Base-by-base conservation (phyloP, 2,329 filamentous ascomycete species). In the Aureobasidium sp. region DNA sequence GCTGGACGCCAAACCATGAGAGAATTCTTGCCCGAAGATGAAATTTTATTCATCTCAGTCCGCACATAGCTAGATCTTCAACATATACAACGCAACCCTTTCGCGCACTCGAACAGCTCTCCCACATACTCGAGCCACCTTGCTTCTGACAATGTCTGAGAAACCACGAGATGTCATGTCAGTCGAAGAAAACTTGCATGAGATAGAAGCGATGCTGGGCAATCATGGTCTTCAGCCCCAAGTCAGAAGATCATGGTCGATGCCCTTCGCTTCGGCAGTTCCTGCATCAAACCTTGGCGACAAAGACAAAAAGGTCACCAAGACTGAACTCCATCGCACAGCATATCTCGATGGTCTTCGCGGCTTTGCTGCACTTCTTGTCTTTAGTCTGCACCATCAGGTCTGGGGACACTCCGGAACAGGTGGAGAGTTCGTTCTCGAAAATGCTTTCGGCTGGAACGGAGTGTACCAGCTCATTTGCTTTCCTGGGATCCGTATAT, bases 271-370 rank as follows among this genome's bases (percentile, higher is more conserved):
- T 37, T 15, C 49, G 16, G 21, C 6, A 53, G 5, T 27, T 11
- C 27, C 10, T 7, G n/a, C 2, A 11, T 25, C 34, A 25, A 10
- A 1, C 5, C 3, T 3, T 27, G 2, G 1, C 11, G 48, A 25
- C 0, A 52, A 37, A 10, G 52, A 54, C 7, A 54, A 54, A 15
- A 39, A 29, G 5, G 6, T 27, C 10, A 25, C 5, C 6, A 27
- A 54, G 9, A n/a, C 10, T 9, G 36, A 27, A 16, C 71, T 79
- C 15, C 74, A 80, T 8, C 74, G 76, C n/a, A 86, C 83, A 5
- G 82, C 83, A 11, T 85, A 83, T 65, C 77, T 86, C 21, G 86
- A 89, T 66, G 86, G 86, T n/a, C 74, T 89, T n/a, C 76, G 86
- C 68, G 86, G 86, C 2, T 86, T 88, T 63, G 85, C 86, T 5